phyloP scores from a whole-genome alignment of 208 protist species.

The Angomonas desouzai region DNA sequence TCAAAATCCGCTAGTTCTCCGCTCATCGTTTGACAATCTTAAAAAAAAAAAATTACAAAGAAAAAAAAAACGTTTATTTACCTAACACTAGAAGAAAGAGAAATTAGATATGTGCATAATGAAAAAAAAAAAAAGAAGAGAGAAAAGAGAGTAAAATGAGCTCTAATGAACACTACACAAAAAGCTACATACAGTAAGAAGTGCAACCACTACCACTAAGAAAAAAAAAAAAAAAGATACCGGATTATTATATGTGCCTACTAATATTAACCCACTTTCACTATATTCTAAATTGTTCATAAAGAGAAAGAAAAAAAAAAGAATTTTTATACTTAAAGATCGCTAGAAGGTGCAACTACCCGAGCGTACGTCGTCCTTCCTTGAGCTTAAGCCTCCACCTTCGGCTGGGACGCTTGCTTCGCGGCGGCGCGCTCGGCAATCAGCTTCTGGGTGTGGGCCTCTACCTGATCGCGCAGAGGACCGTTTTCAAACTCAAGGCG shows the following conservation, averaged over 20 bases:
- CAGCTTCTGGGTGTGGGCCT: conserved; percentile 85
- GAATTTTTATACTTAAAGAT: conserved; percentile 1
- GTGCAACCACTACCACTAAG: too few relatives aligned
- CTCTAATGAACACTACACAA: conserved; percentile 2
- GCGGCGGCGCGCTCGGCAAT: conserved; percentile 65
- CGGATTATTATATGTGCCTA: background rate
- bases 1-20: conserved; percentile 89
- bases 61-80: background rate
- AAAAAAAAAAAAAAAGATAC: conserved; percentile 17
- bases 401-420: conserved; percentile 28
- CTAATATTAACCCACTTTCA: conserved; percentile 11
- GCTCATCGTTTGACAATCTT: conserved; percentile 33
- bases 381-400: conserved; percentile 16
- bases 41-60: conserved; percentile 12
- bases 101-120: conserved; percentile 11
- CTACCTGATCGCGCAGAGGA: conserved; percentile 88
- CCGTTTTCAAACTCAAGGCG: conserved; percentile 93
- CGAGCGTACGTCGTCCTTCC: too few relatives aligned
- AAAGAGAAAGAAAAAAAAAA: conserved; percentile 10
- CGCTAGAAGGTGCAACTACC: too few relatives aligned
- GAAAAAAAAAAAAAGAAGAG: conserved; percentile 10
- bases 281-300: conserved; percentile 10
- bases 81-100: conserved; percentile 7
- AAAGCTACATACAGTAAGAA: conserved; percentile 12
- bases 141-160: conserved; percentile 16